A percentile compares a stretch with the other conserved stretches of the same genome.
Evolutionary conservation across 257 asterid species (phyloP).

Genomic region (Solanum ossicruentum): DNA sequence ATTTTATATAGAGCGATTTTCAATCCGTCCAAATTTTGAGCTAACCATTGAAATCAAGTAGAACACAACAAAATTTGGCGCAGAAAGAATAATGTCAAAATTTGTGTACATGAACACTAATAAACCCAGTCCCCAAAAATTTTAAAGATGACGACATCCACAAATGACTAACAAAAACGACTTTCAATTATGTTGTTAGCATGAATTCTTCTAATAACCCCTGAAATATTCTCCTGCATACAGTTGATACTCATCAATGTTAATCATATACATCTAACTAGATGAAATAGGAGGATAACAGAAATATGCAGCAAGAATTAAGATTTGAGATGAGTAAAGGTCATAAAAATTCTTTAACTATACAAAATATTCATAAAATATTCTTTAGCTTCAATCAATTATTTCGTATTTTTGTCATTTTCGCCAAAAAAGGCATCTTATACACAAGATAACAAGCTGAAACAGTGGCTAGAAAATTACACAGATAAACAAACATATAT

Average conservation of each 20-base stretch:
- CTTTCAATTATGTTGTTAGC: constrained; percentile 58
- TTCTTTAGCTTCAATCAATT: too few species aligned
- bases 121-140: neutral
- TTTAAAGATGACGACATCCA: neutral
- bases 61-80: neutral
- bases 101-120: neutral
- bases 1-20: too few species aligned
- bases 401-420: too few species aligned
- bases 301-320: neutral
- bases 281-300: neutral
- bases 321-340: too few species aligned
- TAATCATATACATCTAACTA: neutral
- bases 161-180: neutral
- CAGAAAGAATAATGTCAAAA: neutral
- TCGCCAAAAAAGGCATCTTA: too few species aligned
- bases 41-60: neutral
- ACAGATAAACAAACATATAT: too few species aligned
- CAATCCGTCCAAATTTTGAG: too few species aligned
- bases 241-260: neutral
- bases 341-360: too few species aligned
- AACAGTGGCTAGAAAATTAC: too few species aligned
- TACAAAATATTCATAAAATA: too few species aligned
- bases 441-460: too few species aligned
- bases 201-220: constrained; percentile 51
- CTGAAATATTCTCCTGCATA: constrained; percentile 52